Evolutionary conservation across 345 rosid genomes (phyloP), one percentile per base, ranked within the genome.

Genomic region (Abelmoschus esculentus): DNA sequence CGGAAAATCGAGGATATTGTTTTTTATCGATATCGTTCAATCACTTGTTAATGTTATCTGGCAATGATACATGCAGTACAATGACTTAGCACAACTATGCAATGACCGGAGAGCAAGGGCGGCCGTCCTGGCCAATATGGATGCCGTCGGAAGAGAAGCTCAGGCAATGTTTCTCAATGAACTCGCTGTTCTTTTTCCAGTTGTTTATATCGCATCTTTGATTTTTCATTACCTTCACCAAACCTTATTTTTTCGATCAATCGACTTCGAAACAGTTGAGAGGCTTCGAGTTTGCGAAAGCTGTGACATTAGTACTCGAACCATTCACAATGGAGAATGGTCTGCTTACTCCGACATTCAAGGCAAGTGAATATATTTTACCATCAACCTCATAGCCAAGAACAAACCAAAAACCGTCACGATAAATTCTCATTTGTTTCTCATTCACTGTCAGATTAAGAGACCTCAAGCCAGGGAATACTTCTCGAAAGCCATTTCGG

Each of bases 211-310:
- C 22, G 11, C 31, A 46, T 38, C 12, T 28, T 14, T 11, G 15
- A 28, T 28, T 46, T 15, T 64, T 11, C 58, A 5, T 72, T 46
- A 19, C 47, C 22, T 11, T 42, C 28, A 4, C 4, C 44, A 19
- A 14, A 15, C 13, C 50, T 68, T 14, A 47, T 32, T 5, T 57
- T 18, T 26, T 32, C n/a, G 70, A 69, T 36, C 46, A 47, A 29
- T 62, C 13, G 49, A 59, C 42, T 66, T 9, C 59, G 26, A 29
- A 71, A 70, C 88, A 90, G 96, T 76, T 90, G 72, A 76, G 99
- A 83, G 99, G 97, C 66, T 95, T 95, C 28, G 99, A 95, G 82
- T 90, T 90, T 78, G 98, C 81, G n/a, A 92, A 95, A 77, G 98
- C 96, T 1, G 85, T 92, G 76, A 90, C 92, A n/a, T 74, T 95